Conservation (phyloP, 2,329 filamentous ascomycete genomes). For the Aspergillus proliferans region DNA sequence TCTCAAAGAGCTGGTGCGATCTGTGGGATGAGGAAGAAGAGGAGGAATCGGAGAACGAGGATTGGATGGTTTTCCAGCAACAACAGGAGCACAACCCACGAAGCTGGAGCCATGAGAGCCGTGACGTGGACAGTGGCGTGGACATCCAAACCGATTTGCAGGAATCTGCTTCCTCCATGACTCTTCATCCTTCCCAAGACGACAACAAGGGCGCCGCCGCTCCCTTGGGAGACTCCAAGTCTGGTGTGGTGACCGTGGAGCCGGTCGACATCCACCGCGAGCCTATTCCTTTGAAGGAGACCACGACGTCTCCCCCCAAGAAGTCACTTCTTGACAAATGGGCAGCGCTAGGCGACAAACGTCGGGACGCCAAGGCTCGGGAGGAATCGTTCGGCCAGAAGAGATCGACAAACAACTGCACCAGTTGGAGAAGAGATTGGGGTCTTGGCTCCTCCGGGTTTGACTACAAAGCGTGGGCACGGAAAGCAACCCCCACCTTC, state of each 20-base stretch:
- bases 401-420: conserved; percentile 38
- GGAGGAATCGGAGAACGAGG: conserved; percentile 53
- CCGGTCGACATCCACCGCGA: conserved; percentile 62
- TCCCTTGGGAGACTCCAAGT: neutral
- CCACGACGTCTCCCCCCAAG: conserved; percentile 44
- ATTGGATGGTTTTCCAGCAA: conserved; percentile 52
- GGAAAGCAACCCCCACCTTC: conserved; percentile 24
- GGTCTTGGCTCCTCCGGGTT: conserved; percentile 32
- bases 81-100: conserved; percentile 60
- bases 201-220: conserved; percentile 20
- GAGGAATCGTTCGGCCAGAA: conserved; percentile 47
- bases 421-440: conserved; percentile 39
- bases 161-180: conserved; percentile 50
- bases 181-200: conserved; percentile 43
- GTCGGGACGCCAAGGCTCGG: conserved; percentile 59
- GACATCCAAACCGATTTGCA: conserved; percentile 47
- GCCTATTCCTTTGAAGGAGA: conserved; percentile 24
- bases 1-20: conserved; percentile 99
- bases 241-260: conserved; percentile 18
- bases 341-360: conserved; percentile 77
- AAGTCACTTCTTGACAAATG: conserved; percentile 66
- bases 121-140: conserved; percentile 37
- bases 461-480: conserved; percentile 29
- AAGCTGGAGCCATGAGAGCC: conserved; percentile 73
- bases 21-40: conserved; percentile 89